A percentile compares a stretch with the other conserved stretches of the same genome.
Conservation (phyloP, 345 rosid genomes). For the Corchorus olitorius region DNA sequence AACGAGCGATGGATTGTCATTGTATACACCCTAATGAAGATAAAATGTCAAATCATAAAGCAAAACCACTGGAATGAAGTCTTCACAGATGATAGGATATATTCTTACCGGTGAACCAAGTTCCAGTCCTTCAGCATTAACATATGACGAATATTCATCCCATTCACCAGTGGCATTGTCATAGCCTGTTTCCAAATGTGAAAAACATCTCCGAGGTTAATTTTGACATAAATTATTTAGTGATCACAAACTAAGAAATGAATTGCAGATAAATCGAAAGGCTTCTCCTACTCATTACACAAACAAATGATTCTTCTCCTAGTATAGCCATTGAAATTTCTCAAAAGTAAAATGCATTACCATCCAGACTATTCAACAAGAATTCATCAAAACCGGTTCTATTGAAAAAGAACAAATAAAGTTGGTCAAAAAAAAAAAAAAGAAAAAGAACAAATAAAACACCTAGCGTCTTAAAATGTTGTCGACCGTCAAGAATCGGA, state of each 20-base stretch:
- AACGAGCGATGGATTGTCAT: constrained; percentile 69
- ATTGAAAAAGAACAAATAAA: not conserved
- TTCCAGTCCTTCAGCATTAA: constrained; percentile 73
- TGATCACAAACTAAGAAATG: not conserved
- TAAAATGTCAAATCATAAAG: constrained; percentile 16
- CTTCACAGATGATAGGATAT: constrained; percentile 22
- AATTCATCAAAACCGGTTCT: not conserved
- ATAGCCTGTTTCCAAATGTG: constrained; percentile 53
- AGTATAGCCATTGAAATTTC: not conserved
- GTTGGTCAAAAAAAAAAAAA: too few relatives aligned
- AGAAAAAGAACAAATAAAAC: not conserved
- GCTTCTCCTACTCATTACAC: not conserved
- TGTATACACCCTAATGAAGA: constrained; percentile 65
- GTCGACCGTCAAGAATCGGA: not conserved
- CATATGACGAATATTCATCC: constrained; percentile 72
- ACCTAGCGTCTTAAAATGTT: not conserved
- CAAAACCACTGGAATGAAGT: constrained; percentile 10
- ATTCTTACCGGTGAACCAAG: constrained; percentile 71
- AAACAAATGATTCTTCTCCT: not conserved
- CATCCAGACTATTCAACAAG: not conserved
- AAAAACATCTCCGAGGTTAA: constrained; percentile 13
- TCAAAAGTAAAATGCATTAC: constrained; percentile 4
- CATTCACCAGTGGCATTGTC: constrained; percentile 66
- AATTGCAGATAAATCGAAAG: not conserved
- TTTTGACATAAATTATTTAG: constrained; percentile 8